phyloP scores from a whole-genome alignment of 352 stramenopile species.

The Phytophthora sp. region DNA sequence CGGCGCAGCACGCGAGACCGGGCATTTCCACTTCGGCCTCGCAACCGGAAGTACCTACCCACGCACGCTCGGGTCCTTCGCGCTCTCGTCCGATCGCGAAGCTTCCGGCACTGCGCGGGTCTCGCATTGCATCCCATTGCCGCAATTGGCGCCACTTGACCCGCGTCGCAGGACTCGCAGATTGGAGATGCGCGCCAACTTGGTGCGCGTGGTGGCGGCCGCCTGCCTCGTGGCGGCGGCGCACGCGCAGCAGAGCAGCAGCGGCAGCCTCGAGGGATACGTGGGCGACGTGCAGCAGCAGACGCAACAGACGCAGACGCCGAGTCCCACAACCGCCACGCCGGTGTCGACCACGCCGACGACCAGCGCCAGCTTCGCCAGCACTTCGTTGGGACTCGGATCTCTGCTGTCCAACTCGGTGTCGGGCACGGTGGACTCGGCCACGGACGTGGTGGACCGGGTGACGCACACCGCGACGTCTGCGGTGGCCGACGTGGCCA shows the following conservation, averaged over 20 bases:
- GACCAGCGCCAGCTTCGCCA: constrained; percentile 13
- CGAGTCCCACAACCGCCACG: background rate
- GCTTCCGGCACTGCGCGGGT: constrained; percentile 1
- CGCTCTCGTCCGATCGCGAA: constrained; percentile 27
- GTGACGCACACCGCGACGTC: background rate
- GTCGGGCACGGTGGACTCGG: constrained; percentile 19
- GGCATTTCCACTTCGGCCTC: constrained; percentile 48
- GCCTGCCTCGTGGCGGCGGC: constrained; percentile 29
- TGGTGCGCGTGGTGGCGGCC: constrained; percentile 25
- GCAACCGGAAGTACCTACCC: constrained; percentile 33
- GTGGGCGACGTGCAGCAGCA: constrained; percentile 26
- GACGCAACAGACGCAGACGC: constrained; percentile 6
- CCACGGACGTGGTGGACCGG: constrained; percentile 12
- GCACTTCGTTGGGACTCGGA: constrained; percentile 19
- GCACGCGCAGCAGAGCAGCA: constrained; percentile 20
- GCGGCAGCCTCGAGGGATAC: constrained; percentile 14
- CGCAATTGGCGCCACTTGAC: background rate
- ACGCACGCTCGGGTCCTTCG: background rate
- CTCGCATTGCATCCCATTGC: background rate
- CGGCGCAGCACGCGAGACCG: background rate
- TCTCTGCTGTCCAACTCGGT: constrained; percentile 25
- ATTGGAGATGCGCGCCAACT: constrained; percentile 22
- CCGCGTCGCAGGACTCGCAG: background rate
- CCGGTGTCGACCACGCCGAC: constrained; percentile 1
- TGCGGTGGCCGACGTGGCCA: background rate